phyloP scores from a whole-genome alignment of 2,329 filamentous ascomycete species.

The Alternaria triticina region DNA sequence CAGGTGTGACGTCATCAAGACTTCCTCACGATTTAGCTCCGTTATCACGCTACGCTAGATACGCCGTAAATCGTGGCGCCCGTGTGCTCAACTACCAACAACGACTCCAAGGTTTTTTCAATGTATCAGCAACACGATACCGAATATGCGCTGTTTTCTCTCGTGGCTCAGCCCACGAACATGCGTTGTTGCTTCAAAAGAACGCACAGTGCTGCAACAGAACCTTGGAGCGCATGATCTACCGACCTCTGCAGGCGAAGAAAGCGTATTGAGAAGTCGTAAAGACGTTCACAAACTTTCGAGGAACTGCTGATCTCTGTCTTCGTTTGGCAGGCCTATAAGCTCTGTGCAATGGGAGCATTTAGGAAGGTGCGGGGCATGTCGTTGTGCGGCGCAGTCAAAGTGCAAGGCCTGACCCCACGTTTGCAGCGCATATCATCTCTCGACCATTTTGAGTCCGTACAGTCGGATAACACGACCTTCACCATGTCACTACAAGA shows the following conservation, averaged over 20 bases:
- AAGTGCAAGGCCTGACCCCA: not conserved
- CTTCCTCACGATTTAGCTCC: not conserved
- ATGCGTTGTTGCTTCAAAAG: not conserved
- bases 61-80: not conserved
- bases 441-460: not conserved
- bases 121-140: too few species aligned
- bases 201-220: not conserved
- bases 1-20: not conserved
- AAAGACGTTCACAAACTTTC: too few species aligned
- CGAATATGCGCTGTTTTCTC: too few species aligned
- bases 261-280: too few species aligned
- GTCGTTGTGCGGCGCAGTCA: not conserved
- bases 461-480: not conserved
- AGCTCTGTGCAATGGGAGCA: not conserved
- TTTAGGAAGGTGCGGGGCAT: not conserved
- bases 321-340: not conserved
- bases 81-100: too few species aligned
- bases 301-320: not conserved
- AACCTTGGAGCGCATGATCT: not conserved
- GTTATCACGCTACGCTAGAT: not conserved
- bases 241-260: not conserved
- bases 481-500: not conserved
- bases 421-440: not conserved
- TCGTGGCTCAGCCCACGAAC: too few species aligned
- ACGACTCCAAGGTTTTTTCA: too few species aligned